These are phyloP conservation scores for Citrus mangshanensis DNA, from an alignment of 345 rosid species.

Conservation along the genomic window DNA sequence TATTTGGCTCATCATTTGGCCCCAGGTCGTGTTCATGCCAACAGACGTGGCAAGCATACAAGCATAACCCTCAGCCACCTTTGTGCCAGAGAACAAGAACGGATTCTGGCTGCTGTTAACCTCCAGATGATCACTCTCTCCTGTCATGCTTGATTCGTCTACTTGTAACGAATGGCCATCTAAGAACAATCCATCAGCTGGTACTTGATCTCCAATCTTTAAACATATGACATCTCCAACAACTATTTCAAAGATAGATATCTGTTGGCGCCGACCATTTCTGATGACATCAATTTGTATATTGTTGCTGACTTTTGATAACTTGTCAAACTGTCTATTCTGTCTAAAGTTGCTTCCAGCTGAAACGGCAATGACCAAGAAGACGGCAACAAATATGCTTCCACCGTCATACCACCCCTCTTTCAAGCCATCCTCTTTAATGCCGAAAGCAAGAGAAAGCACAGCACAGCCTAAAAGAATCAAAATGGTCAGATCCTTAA, in stretches of 20 bases:
- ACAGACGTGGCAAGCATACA: constrained; percentile 66
- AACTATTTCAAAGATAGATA: constrained; percentile 57
- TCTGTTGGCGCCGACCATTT: constrained; percentile 38
- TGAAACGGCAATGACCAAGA: constrained; percentile 51
- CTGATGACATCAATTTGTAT: constrained; percentile 52
- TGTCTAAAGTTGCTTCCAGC: constrained; percentile 52
- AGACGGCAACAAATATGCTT: constrained; percentile 54
- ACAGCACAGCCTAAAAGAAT: constrained; percentile 58
- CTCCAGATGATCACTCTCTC: constrained; percentile 51
- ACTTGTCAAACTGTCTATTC: constrained; percentile 46
- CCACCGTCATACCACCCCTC: constrained; percentile 83
- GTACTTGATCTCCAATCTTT: constrained; percentile 67
- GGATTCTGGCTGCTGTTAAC: constrained; percentile 34
- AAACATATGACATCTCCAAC: constrained; percentile 60
- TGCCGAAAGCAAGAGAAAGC: constrained; percentile 60
- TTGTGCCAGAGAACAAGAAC: constrained; percentile 60
- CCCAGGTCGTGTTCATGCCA: constrained; percentile 77
- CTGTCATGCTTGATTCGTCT: constrained; percentile 69
- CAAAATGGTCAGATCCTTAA: constrained; percentile 53
- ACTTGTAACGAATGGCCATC: constrained; percentile 47
- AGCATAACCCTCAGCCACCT: constrained; percentile 52
- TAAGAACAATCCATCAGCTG: constrained; percentile 60
- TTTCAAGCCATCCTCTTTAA: constrained; percentile 50
- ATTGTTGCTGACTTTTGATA: constrained; percentile 49
- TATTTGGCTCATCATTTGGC: constrained; percentile 69